phyloP scores from a whole-genome alignment of 768 basidiomycete genomes.

The Paxillus involutus region DNA sequence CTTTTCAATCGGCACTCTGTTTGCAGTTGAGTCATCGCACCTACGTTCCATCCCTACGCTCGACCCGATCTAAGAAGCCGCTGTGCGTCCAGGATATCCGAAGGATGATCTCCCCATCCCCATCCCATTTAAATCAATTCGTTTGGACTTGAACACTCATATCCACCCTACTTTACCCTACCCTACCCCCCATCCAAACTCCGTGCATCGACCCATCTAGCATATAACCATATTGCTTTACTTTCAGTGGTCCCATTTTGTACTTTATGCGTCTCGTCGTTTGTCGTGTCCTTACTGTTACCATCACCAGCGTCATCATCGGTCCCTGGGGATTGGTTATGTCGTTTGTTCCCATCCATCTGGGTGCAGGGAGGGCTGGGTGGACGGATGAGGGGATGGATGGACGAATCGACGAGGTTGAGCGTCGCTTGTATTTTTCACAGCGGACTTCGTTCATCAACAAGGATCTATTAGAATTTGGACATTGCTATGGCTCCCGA shows the following conservation, averaged over 20 bases:
- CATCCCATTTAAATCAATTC: constrained; percentile 10
- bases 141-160: constrained; percentile 20
- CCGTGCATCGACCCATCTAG: constrained; percentile 28
- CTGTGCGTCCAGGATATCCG: constrained; percentile 25
- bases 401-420: constrained; percentile 11
- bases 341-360: constrained; percentile 5
- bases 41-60: constrained; percentile 2
- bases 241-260: constrained; percentile 18
- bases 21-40: constrained; percentile 2
- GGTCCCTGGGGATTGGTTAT: not conserved
- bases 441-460: constrained; percentile 17
- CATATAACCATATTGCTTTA: constrained; percentile 30
- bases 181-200: constrained; percentile 3
- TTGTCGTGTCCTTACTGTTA: constrained; percentile 3
- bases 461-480: constrained; percentile 12
- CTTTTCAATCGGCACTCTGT: not conserved
- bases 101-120: not conserved
- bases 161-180: constrained; percentile 21
- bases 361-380: not conserved
- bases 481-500: not conserved
- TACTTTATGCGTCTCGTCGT: constrained; percentile 5
- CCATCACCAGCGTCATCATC: constrained; percentile 1
- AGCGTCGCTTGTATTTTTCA: constrained; percentile 21
- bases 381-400: not conserved
- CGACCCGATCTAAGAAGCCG: constrained; percentile 24